Conservation (phyloP, 345 rosid species). For the Salix suchowensis region DNA sequence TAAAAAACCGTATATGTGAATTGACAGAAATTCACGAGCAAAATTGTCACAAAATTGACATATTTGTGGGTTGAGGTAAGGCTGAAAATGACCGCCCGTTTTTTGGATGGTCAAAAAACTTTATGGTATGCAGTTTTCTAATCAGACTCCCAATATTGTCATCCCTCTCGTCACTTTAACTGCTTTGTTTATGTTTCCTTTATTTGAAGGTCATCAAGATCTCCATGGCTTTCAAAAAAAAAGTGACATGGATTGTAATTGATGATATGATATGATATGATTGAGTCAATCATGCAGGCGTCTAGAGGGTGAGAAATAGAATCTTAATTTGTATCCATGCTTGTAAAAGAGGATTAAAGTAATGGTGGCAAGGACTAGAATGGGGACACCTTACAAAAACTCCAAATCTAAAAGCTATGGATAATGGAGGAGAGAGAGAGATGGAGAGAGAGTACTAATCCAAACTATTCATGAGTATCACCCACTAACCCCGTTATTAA, state of each 20-base stretch:
- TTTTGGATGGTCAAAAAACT: neutral
- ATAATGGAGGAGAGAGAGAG: constrained; percentile 49
- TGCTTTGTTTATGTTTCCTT: neutral
- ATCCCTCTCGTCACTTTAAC: neutral
- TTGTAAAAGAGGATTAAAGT: constrained; percentile 10
- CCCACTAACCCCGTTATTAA: neutral
- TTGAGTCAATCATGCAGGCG: neutral
- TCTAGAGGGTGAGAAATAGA: neutral
- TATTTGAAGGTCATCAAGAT: neutral
- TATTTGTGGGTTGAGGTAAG: neutral
- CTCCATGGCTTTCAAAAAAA: neutral
- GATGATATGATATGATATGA: neutral
- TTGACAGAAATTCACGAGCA: neutral
- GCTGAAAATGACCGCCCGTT: neutral
- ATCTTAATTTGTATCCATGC: neutral
- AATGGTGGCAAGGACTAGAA: constrained; percentile 7
- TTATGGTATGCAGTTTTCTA: neutral
- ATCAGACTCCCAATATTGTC: neutral
- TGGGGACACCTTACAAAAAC: constrained; percentile 10
- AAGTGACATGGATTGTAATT: neutral
- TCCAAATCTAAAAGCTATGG: constrained; percentile 10
- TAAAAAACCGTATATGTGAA: neutral
- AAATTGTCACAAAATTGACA: neutral
- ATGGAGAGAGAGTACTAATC: constrained; percentile 5
- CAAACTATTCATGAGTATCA: neutral